These are phyloP conservation scores for Plenodomus lindquistii DNA, from an alignment of 2,329 filamentous ascomycete species.

Conservation along the genomic window DNA sequence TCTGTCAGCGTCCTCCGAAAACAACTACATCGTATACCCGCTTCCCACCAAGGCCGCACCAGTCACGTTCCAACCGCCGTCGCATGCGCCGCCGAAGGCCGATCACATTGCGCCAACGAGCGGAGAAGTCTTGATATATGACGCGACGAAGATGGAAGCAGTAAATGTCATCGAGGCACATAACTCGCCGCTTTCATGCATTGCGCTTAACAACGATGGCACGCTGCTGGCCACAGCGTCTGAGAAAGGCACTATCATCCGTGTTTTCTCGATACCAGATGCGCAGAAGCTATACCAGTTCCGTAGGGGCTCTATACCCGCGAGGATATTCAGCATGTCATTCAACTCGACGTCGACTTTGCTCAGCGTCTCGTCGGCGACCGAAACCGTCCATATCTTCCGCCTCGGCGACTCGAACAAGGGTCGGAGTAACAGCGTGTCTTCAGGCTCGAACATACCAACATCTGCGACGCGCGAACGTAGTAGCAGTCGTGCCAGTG, in stretches of 20 bases:
- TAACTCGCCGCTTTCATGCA: slow-evolving; percentile 84
- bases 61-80: slow-evolving; percentile 62
- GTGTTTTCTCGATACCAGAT: slow-evolving; percentile 88
- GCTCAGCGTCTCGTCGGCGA: slow-evolving; percentile 92
- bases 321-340: slow-evolving; percentile 97
- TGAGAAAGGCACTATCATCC: slow-evolving; percentile 95
- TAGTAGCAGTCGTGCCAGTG: slow-evolving; percentile 49
- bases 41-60: slow-evolving; percentile 68
- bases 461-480: slow-evolving; percentile 41
- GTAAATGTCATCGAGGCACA: slow-evolving; percentile 96
- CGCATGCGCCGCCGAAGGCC: slow-evolving; percentile 79
- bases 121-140: slow-evolving; percentile 91
- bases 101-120: slow-evolving; percentile 82
- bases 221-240: slow-evolving; percentile 91
- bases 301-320: slow-evolving; percentile 90
- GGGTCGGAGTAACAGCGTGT: slow-evolving; percentile 40
- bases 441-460: slow-evolving; percentile 27
- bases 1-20: slow-evolving; percentile 90
- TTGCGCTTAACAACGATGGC: slow-evolving; percentile 90
- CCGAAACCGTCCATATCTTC: slow-evolving; percentile 96
- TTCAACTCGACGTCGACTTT: slow-evolving; percentile 95
- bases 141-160: slow-evolving; percentile 84
- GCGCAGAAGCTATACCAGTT: slow-evolving; percentile 97
- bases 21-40: slow-evolving; percentile 94
- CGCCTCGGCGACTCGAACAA: slow-evolving; percentile 59